Base-by-base conservation (phyloP, 495 filamentous ascomycete species). In the Letharia lupina region DNA sequence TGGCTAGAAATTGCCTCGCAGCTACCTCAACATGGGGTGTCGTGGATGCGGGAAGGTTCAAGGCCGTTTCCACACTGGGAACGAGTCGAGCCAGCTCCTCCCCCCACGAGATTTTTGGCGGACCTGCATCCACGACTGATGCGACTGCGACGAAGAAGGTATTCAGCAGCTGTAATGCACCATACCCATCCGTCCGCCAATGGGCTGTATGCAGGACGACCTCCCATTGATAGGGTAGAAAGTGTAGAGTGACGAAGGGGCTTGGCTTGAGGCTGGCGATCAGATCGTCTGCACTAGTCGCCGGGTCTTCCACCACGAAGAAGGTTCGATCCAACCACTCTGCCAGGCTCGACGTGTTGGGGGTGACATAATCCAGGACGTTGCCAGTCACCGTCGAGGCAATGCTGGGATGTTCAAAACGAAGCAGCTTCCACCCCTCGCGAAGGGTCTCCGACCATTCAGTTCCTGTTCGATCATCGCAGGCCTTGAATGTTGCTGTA, bases 111-210 rank as follows among this genome's bases (percentile, higher is more conserved):
- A 75, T 42, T 11, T 41, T 54, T 45, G 65, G 41, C 37, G 72
- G 68, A 61, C 69, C 54, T 37, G 54, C 58, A 61, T 68, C 44
- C 60, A 56, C n/a, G n/a, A 56, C 42, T 5, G 54, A 56, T 60
- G 40, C 50, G 4, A 70, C 20, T 15, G 65, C 65, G 13, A 60
- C 59, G 54, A 70, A 67, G 59, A 68, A 68, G 41, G 68, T 62
- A 56, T 72, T 67, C 9, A 75, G 65, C 28, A 77, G 74, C 1
- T 72, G 72, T 4, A 76, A 61, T 3, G 65, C 69, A 42, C 75
- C 73, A 31, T 68, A 41, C 18, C 74, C 75, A 47, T 77, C 76
- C 23, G 68, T 75, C 16, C 72, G 73, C 74, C 75, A 76, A 64
- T 76, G 75, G 35, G 75, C 66, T 12, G 61, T 62, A 57, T 76